phyloP scores from a whole-genome alignment of 257 asterid genomes.

The Anisodus tanguticus region DNA sequence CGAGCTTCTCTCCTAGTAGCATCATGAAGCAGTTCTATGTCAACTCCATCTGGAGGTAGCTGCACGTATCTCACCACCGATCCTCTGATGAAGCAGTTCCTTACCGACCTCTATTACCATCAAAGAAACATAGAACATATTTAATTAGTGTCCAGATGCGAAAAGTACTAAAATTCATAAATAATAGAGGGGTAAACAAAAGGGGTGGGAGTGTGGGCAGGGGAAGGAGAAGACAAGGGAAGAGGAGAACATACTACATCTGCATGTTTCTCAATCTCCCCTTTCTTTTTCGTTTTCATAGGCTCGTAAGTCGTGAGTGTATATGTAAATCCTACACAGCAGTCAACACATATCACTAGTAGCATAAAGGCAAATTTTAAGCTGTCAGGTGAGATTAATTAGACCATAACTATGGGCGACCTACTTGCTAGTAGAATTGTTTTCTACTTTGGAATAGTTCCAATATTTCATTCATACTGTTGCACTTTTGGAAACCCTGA shows the following conservation, averaged over 20 bases:
- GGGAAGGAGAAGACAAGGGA: background rate
- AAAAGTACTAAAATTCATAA: background rate
- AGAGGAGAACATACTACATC: background rate
- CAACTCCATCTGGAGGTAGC: slow-evolving; percentile 97
- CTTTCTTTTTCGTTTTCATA: background rate
- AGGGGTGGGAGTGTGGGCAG: background rate
- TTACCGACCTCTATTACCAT: slow-evolving; percentile 71
- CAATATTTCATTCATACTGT: background rate
- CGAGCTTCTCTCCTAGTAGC: slow-evolving; percentile 99
- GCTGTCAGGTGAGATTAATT: background rate
- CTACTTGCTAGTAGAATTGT: background rate
- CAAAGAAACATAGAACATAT: background rate
- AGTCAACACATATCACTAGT: slow-evolving; percentile 8
- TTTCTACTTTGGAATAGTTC: background rate
- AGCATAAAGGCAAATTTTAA: background rate
- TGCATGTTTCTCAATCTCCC: background rate
- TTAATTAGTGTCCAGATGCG: background rate
- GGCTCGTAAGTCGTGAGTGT: background rate
- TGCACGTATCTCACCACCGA: slow-evolving; percentile 96
- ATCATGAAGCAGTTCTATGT: slow-evolving; percentile 89
- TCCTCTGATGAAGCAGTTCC: slow-evolving; percentile 98
- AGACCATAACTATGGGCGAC: background rate
- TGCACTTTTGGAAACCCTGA: background rate
- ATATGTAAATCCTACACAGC: background rate
- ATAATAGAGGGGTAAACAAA: background rate